Conservation (phyloP, 2,329 filamentous ascomycete genomes). For the Neospermospora avenae region DNA sequence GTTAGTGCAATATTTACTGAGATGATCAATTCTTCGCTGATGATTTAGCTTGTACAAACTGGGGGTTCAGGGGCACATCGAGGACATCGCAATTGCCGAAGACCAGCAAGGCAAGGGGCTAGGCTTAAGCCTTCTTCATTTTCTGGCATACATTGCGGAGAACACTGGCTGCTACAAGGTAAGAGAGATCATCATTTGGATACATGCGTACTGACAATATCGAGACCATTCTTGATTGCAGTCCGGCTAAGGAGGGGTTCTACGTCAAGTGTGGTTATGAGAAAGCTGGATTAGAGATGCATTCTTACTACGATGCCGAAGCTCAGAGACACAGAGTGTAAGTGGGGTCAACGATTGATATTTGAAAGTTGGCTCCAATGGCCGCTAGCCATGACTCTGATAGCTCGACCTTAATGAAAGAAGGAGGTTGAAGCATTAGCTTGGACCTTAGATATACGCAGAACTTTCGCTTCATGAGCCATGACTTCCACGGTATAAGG, state of each 20-base stretch:
- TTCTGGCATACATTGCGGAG: constrained; percentile 81
- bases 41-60: constrained; percentile 67
- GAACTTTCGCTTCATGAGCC: constrained; percentile 23
- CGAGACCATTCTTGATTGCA: constrained; percentile 81
- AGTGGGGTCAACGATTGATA: not conserved
- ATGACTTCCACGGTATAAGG: constrained; percentile 24
- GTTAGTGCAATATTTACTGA: constrained; percentile 52
- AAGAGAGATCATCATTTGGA: not conserved
- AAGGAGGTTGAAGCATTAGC: not conserved
- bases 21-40: not conserved
- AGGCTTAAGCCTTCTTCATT: constrained; percentile 86
- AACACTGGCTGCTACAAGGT: constrained; percentile 92
- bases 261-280: constrained; percentile 97
- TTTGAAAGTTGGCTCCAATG: not conserved
- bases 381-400: not conserved
- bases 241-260: constrained; percentile 93
- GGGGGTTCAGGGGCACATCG: constrained; percentile 87
- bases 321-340: constrained; percentile 15
- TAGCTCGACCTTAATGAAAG: not conserved
- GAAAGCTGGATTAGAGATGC: constrained; percentile 90
- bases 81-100: constrained; percentile 92
- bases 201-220: not conserved
- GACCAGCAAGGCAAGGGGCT: constrained; percentile 97
- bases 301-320: constrained; percentile 68
- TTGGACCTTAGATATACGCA: constrained; percentile 15